Percentiles rank a stretch among this genome's conserved stretches.
phyloP scores from a whole-genome alignment of 805 yeast genomes.

The Myxozyma sirexii region DNA sequence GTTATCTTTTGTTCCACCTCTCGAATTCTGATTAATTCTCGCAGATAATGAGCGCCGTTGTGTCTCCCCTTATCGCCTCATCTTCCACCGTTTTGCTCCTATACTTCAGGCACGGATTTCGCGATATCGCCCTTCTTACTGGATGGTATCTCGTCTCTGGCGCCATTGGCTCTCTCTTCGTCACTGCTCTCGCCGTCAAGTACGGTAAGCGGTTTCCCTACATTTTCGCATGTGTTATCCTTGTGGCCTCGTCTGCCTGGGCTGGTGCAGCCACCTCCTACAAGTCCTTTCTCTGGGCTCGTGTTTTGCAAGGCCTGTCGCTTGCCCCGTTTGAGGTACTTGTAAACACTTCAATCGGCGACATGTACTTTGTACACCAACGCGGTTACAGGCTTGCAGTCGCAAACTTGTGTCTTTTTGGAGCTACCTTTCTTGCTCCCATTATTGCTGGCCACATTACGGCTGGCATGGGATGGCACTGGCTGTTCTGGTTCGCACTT shows the following conservation, averaged over 20 bases:
- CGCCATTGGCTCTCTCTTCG: slow-evolving; percentile 24
- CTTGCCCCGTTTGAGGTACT: slow-evolving; percentile 81
- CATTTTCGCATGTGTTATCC: slow-evolving; percentile 22
- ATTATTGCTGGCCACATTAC: slow-evolving; percentile 29
- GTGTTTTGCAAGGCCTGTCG: slow-evolving; percentile 53
- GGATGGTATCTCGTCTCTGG: slow-evolving; percentile 33
- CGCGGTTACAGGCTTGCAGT: slow-evolving; percentile 71
- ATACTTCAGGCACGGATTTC: slow-evolving; percentile 17
- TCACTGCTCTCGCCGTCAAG: slow-evolving; percentile 29
- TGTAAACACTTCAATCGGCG: slow-evolving; percentile 64
- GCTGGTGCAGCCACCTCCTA: slow-evolving; percentile 33
- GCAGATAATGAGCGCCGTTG: slow-evolving; percentile 23
- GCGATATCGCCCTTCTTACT: slow-evolving; percentile 29
- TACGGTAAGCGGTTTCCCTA: slow-evolving; percentile 33
- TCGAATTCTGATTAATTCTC: too few relatives aligned
- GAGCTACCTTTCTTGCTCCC: slow-evolving; percentile 32
- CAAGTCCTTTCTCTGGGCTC: slow-evolving; percentile 29
- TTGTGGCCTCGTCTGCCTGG: slow-evolving; percentile 30
- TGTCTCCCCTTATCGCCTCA: slow-evolving; percentile 32
- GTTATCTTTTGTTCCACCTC: background rate
- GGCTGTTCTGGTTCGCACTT: slow-evolving; percentile 29
- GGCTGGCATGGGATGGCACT: slow-evolving; percentile 30
- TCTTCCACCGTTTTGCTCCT: slow-evolving; percentile 26
- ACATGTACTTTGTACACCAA: slow-evolving; percentile 77
- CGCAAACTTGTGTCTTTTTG: slow-evolving; percentile 65